Conservation (phyloP, 805 yeast genomes). For the Candida michaelii region DNA sequence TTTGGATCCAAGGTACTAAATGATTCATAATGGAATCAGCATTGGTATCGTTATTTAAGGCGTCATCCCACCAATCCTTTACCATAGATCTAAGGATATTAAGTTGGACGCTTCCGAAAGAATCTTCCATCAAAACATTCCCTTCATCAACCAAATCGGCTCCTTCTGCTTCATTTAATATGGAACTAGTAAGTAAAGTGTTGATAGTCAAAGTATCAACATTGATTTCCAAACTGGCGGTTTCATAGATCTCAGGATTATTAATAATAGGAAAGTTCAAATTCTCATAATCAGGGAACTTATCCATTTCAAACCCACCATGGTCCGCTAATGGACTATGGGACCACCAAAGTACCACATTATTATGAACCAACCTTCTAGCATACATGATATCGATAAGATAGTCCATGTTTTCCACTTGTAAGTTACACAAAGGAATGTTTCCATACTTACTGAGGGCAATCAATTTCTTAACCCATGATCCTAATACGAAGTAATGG, state of each 20-base stretch:
- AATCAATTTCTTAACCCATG: slow-evolving; percentile 68
- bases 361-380: slow-evolving; percentile 61
- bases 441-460: slow-evolving; percentile 69
- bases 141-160: slow-evolving; percentile 62
- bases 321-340: slow-evolving; percentile 74
- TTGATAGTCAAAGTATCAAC: slow-evolving; percentile 80
- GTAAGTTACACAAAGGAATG: slow-evolving; percentile 84
- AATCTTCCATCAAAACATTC: slow-evolving; percentile 65
- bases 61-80: slow-evolving; percentile 93
- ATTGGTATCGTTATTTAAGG: slow-evolving; percentile 59
- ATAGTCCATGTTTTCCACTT: slow-evolving; percentile 72
- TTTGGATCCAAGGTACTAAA: slow-evolving; percentile 84
- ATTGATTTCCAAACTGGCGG: slow-evolving; percentile 75
- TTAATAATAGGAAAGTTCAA: slow-evolving; percentile 71
- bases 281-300: slow-evolving; percentile 52
- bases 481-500: slow-evolving; percentile 70
- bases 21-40: slow-evolving; percentile 84
- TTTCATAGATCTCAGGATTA: slow-evolving; percentile 74
- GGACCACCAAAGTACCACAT: slow-evolving; percentile 93
- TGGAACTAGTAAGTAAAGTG: slow-evolving; percentile 79
- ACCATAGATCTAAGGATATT: slow-evolving; percentile 69
- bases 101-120: slow-evolving; percentile 77
- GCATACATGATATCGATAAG: slow-evolving; percentile 88
- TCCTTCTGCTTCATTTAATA: slow-evolving; percentile 87
- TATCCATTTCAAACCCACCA: slow-evolving; percentile 77